These are phyloP conservation scores for Diutina ranongensis DNA, from an alignment of 1,139 yeast genomes.

Conservation along the genomic window DNA sequence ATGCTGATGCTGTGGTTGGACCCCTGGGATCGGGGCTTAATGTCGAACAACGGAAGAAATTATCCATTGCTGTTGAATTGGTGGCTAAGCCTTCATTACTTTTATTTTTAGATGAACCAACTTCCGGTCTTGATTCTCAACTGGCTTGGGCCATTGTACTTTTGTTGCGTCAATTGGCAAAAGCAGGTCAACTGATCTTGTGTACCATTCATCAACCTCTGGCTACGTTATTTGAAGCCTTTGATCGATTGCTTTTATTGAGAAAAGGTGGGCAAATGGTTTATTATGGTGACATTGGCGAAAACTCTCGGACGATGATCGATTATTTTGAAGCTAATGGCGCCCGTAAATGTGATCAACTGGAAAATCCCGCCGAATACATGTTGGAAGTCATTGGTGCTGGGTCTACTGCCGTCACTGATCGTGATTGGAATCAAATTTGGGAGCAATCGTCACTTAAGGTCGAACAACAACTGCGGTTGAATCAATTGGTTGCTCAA, in stretches of 20 bases:
- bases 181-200: slow-evolving; percentile 72
- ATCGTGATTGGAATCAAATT: slow-evolving; percentile 4
- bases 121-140: slow-evolving; percentile 87
- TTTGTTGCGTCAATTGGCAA: slow-evolving; percentile 62
- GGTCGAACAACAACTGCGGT: not conserved
- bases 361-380: slow-evolving; percentile 78
- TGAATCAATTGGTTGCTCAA: not conserved
- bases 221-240: slow-evolving; percentile 63
- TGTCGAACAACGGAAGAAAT: slow-evolving; percentile 78
- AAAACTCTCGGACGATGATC: slow-evolving; percentile 46
- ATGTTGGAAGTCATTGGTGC: slow-evolving; percentile 33
- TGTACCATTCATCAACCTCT: slow-evolving; percentile 84
- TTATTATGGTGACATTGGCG: slow-evolving; percentile 72
- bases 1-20: slow-evolving; percentile 79
- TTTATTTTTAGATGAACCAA: slow-evolving; percentile 82
- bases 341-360: slow-evolving; percentile 43
- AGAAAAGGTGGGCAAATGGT: slow-evolving; percentile 71
- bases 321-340: slow-evolving; percentile 63
- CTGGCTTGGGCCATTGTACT: slow-evolving; percentile 83
- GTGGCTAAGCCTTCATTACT: slow-evolving; percentile 80
- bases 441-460: not conserved
- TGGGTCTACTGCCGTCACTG: not conserved
- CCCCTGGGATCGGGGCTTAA: slow-evolving; percentile 68
- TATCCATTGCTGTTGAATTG: slow-evolving; percentile 77
- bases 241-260: slow-evolving; percentile 63